phyloP scores from a whole-genome alignment of 805 yeast species.

The Candida sphagnicola region DNA sequence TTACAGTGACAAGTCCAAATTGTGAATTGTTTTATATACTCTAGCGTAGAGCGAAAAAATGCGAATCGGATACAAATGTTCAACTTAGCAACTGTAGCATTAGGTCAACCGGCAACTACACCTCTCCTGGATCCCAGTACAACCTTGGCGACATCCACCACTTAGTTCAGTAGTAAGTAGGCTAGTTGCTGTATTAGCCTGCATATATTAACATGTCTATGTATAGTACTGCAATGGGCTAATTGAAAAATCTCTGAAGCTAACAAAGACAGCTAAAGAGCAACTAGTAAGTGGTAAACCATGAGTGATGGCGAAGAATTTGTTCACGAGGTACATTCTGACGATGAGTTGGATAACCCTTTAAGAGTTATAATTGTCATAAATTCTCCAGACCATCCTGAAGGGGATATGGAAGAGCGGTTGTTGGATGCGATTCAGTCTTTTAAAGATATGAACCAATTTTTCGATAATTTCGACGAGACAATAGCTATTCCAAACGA shows the following conservation, averaged over 20 bases:
- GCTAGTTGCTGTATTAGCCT: too few species aligned
- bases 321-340: constrained; percentile 6
- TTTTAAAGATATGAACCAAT: constrained; percentile 44
- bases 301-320: constrained; percentile 5
- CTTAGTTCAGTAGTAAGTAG: too few species aligned
- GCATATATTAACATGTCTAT: neutral
- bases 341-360: constrained; percentile 43
- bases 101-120: too few species aligned
- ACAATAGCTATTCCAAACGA: constrained; percentile 52
- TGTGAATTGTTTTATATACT: too few species aligned
- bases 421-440: constrained; percentile 42
- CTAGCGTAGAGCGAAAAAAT: too few species aligned
- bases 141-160: too few species aligned
- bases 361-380: constrained; percentile 42
- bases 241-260: neutral
- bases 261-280: neutral
- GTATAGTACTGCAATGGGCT: constrained; percentile 1
- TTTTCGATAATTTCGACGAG: constrained; percentile 52
- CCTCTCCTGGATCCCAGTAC: too few species aligned
- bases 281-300: neutral
- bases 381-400: constrained; percentile 27
- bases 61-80: too few species aligned
- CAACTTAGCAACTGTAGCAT: too few species aligned
- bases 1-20: neutral
- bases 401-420: constrained; percentile 48